Evolutionary conservation across 192 early-diverging fungal genomes (phyloP), one percentile per base, ranked within the genome.

Genomic region (Entomortierella chlamydospora): DNA sequence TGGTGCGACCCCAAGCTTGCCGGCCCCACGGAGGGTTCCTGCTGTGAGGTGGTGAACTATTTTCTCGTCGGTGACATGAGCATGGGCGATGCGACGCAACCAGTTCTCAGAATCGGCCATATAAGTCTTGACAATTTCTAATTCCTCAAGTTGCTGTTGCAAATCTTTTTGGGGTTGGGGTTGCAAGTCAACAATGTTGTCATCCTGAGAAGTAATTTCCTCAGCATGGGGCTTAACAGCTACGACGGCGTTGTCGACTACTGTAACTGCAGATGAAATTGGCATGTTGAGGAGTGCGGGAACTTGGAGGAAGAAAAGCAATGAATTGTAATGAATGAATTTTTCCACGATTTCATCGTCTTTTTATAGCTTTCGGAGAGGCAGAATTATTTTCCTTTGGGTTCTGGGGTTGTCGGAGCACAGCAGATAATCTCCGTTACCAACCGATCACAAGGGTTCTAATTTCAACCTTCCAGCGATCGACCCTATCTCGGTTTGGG

Each of bases 21-120:
- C 85, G 54, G 87, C 85, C 2, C 88, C 91, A 41, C 79, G 61
- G 17, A 92, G 61, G 7, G 85, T 83, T 42, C 83, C 82, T 15
- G 85, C 85, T 0, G 83, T 83, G 23, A 87, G 77, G 64, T 83
- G 79, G 25, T 82, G 54, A 1, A 59, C n/a, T 13, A 56, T 22
- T 45, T 64, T 63, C 1, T 78, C 73, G 8, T 77, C 72, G 11
- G 55, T 70, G 47, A 84, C 63, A 10, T 62, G 54, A 7, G 81
- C 64, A 43, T 76, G 74, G 12, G 72, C 81, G 26, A 42, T 52
- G n/a, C 57, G 67, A 20, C 76, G 76, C 29, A 8, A 70, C 76
- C 76, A 79, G 55, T 43, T 33, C 26, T 63, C 50, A 11, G 67
- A 2, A 10, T 70, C 57, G 1, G 50, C 51, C 8, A n/a, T 31